Conservation (phyloP, 2,329 filamentous ascomycete genomes). For the Phialophora expanda region DNA sequence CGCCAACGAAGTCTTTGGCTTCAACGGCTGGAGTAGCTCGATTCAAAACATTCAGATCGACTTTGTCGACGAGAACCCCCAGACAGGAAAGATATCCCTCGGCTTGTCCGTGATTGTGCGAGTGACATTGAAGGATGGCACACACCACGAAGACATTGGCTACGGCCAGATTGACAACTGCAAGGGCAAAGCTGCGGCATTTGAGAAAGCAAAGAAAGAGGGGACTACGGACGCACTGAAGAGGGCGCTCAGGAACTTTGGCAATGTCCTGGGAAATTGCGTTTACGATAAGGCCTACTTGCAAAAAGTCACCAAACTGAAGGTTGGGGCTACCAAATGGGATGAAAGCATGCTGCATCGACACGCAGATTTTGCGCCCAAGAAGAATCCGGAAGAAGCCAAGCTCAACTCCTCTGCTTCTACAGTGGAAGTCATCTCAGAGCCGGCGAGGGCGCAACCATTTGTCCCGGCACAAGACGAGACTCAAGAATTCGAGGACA, state of each 20-base stretch:
- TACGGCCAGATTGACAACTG: conserved; percentile 97
- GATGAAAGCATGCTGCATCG: conserved; percentile 80
- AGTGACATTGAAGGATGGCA: conserved; percentile 87
- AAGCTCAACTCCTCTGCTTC: conserved; percentile 40
- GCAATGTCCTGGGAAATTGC: conserved; percentile 97
- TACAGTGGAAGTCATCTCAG: conserved; percentile 16
- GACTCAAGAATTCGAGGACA: conserved; percentile 42
- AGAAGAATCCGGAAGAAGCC: conserved; percentile 61
- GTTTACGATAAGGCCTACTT: conserved; percentile 97
- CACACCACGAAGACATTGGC: conserved; percentile 96
- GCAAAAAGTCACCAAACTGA: conserved; percentile 86
- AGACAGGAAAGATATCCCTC: conserved; percentile 78
- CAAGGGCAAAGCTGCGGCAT: conserved; percentile 91
- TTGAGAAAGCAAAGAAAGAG: conserved; percentile 99
- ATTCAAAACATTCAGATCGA: conserved; percentile 95
- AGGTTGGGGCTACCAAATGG: conserved; percentile 76
- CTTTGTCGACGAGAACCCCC: conserved; percentile 83
- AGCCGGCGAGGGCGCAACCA: conserved; percentile 42
- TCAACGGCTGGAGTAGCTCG: conserved; percentile 97
- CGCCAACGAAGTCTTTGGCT: conserved; percentile 93
- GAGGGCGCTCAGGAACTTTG: conserved; percentile 85
- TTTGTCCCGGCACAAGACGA: conserved; percentile 16
- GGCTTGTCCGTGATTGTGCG: conserved; percentile 89
- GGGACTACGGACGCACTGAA: conserved; percentile 95
- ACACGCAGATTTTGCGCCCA: conserved; percentile 71